Percentiles rank a stretch among this genome's conserved stretches.
Evolutionary conservation across 208 protist genomes (phyloP).

Genomic region (Trichomonas vaginalis): DNA sequence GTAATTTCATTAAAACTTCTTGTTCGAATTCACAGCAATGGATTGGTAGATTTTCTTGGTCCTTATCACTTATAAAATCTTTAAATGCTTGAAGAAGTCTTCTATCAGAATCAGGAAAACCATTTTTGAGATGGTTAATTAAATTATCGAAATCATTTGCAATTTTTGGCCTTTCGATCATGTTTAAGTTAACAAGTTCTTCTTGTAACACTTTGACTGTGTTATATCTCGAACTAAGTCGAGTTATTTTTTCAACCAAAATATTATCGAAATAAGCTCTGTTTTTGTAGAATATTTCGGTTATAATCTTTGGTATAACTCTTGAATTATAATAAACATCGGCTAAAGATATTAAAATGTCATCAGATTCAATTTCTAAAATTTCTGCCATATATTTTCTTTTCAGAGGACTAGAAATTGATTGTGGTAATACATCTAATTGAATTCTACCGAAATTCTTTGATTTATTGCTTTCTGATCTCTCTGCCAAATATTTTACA

Average conservation of each 20-base stretch:
- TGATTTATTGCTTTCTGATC: neutral
- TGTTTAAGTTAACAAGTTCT: neutral
- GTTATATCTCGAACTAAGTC: neutral
- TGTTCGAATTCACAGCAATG: neutral
- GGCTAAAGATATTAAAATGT: neutral
- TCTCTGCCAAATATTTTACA: neutral
- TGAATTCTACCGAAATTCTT: neutral
- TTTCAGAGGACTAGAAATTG: neutral
- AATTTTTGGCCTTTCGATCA: neutral
- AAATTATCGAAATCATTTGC: neutral
- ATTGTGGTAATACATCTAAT: neutral
- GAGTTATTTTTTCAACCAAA: neutral
- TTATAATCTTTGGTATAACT: neutral
- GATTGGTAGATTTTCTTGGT: neutral
- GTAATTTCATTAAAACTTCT: neutral
- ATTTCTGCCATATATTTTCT: neutral
- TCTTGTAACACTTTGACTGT: neutral
- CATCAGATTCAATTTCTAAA: neutral
- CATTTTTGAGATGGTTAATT: neutral
- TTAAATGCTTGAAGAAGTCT: neutral
- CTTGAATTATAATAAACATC: neutral
- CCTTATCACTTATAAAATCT: neutral
- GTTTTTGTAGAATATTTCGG: neutral
- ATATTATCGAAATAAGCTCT: neutral
- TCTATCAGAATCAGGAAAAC: neutral